phyloP scores from a whole-genome alignment of 2,329 filamentous ascomycete species.

The Trichoderma cornu-damae region DNA sequence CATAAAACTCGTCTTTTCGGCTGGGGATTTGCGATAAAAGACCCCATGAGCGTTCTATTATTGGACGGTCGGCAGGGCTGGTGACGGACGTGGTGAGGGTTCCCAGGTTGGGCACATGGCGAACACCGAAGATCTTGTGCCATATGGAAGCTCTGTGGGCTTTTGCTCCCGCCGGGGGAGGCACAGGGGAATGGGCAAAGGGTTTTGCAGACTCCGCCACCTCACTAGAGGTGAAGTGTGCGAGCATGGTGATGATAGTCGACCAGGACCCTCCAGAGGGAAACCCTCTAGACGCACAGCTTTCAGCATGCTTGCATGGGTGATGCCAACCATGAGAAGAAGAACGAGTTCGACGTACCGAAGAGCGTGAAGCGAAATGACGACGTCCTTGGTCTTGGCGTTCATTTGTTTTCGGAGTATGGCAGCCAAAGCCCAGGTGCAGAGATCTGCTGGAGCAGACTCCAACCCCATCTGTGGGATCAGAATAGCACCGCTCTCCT shows the following conservation, averaged over 20 bases:
- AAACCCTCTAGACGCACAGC: conserved; percentile 23
- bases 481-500: conserved; percentile 52
- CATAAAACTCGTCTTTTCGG: conserved; percentile 48
- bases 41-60: conserved; percentile 60
- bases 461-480: conserved; percentile 59
- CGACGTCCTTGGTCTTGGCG: conserved; percentile 48
- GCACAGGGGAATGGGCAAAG: conserved; percentile 54
- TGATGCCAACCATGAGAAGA: not conserved
- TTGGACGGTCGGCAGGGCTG: conserved; percentile 45
- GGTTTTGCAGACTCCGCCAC: conserved; percentile 43
- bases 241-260: conserved; percentile 58
- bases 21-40: conserved; percentile 45
- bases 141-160: conserved; percentile 32
- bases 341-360: conserved; percentile 29
- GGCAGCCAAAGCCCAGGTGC: conserved; percentile 50
- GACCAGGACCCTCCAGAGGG: conserved; percentile 64
- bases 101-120: conserved; percentile 48
- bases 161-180: conserved; percentile 36
- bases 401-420: conserved; percentile 46
- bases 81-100: conserved; percentile 50
- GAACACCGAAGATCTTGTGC: conserved; percentile 47
- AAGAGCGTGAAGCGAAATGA: conserved; percentile 44
- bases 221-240: conserved; percentile 47
- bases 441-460: conserved; percentile 56
- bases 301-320: not conserved